Evolutionary conservation across 352 stramenopile genomes (phyloP).

Genomic region (Globisporangium cystogenes): DNA sequence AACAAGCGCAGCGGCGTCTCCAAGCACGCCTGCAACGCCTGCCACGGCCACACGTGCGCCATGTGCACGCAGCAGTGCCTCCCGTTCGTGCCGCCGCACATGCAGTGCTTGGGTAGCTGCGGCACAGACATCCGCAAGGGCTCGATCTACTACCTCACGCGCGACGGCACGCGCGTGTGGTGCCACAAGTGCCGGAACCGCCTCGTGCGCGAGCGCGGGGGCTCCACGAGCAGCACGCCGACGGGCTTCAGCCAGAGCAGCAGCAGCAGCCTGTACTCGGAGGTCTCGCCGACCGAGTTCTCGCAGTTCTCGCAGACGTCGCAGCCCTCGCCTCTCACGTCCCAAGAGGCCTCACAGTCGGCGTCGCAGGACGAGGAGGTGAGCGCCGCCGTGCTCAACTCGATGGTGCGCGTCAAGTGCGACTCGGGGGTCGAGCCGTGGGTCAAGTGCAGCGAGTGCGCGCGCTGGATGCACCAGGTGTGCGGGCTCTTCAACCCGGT

Average conservation of each 20-base stretch:
- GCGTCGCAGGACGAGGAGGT: slow-evolving; percentile 7
- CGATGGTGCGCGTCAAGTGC: slow-evolving; percentile 63
- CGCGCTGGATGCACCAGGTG: slow-evolving; percentile 86
- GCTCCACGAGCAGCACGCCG: slow-evolving; percentile 8
- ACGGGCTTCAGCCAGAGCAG: slow-evolving; percentile 9
- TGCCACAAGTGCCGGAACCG: slow-evolving; percentile 66
- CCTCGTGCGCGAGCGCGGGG: slow-evolving; percentile 22
- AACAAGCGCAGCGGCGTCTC: slow-evolving; percentile 32
- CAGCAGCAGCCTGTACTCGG: slow-evolving; percentile 1
- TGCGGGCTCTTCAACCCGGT: slow-evolving; percentile 92
- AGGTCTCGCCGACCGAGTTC: neutral
- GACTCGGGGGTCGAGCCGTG: slow-evolving; percentile 68
- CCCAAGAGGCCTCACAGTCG: neutral
- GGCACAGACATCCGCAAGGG: slow-evolving; percentile 75
- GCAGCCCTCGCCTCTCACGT: neutral
- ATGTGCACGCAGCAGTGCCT: slow-evolving; percentile 75
- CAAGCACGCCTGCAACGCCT: slow-evolving; percentile 53
- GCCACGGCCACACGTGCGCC: slow-evolving; percentile 60
- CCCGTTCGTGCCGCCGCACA: slow-evolving; percentile 44
- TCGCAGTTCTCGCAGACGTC: neutral
- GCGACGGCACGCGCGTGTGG: slow-evolving; percentile 77
- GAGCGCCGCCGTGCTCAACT: slow-evolving; percentile 9
- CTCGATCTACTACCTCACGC: slow-evolving; percentile 61
- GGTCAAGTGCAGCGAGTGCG: slow-evolving; percentile 78
- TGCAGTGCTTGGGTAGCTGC: slow-evolving; percentile 73